Evolutionary conservation across 192 early-diverging fungal genomes (phyloP), one percentile per base, ranked within the genome.

Genomic region (Podila clonocystis): DNA sequence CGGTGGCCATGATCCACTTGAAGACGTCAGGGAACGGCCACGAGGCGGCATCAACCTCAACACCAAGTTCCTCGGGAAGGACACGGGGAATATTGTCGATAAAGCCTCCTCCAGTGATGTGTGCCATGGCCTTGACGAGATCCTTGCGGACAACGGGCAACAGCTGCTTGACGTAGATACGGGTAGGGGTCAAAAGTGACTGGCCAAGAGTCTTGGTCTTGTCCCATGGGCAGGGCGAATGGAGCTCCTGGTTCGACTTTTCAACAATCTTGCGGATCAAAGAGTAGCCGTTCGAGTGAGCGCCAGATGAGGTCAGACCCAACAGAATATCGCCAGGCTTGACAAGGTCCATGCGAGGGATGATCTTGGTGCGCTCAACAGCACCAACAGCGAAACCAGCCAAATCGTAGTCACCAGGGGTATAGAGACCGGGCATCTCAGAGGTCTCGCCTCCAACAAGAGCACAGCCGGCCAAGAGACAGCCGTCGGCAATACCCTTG

Each of bases 231-330:
- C 96, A 98, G 48, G 92, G 86, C 15, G 92, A 89, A 66, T 88
- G 82, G 73, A 93, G 94, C 55, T 87, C 83, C 50, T 97, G 87
- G 15, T 94, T 94, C 17, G 91, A 87, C 63, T 82, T 86, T 36
- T 82, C 76, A 38, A 99, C 91, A 58, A 96, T 89, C 83, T 97
- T 94, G 70, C 98, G 94, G 62, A 99, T 95, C 64, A 99, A 88
- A 33, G 97, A 98, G 91, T 94, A 99, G n/a, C 98, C 98, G 72
- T 99, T 99, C 17, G 97, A 98, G 82, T 99, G 98, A 28, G 98
- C 88, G 63, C 98, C 98, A 15, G 96, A 98, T n/a, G 96, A 98
- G 55, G 94, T 85, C 34, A 99, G 85, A 31, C 97, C 98, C 17
- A 99, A 82, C 28, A 99, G 76, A 59, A 96, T 86, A 82, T 99